Evolutionary conservation across 2,329 filamentous ascomycete species (phyloP), one percentile per base, ranked within the genome.

Genomic region (Sclerotinia glacialis): DNA sequence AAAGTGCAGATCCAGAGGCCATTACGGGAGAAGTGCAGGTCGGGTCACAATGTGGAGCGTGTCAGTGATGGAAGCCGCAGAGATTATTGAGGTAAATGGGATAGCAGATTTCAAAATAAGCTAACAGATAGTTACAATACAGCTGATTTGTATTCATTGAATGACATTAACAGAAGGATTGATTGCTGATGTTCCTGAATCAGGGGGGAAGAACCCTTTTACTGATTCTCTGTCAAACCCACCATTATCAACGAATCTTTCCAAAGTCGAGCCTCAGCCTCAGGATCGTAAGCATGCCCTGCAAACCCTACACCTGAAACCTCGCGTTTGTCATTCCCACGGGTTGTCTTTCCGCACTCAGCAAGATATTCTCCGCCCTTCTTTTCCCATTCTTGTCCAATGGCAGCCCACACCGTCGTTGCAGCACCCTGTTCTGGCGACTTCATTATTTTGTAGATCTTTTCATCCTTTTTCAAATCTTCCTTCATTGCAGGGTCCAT

Each of bases 181-280:
- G 9, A 11, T 31, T 3, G 49, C 49, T 9, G 26, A 28, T 11
- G 49, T 9, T 52, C 49, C 49, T 52, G 49, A 31, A 31, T 52
- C 16, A 31, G 31, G 49, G 31, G 49, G 18, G 26, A 52, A 52
- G 26, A 26, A 18, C 3, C 34, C n/a, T 44, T 16, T 28, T 49
- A 64, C n/a, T 55, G 21, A 37, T 70, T 67, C 14, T 71, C 65
- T 26, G 65, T 70, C 70, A 77, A 40, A 8, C 74, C 73, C 12
- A 77, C 75, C 54, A 75, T 65, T 67, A 73, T 69, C 46, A 75
- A 67, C 40, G 78, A 80, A 58, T 79, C 67, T 61, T 74, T 75
- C 80, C 81, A 83, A 44, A 83, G 69, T 70, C 69, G 76, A 59
- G 73, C 72, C 70, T 79, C 80, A 18, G 71, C 76, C 52, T 78